Evolutionary conservation across 2,329 filamentous ascomycete species (phyloP).

Genomic region (Sphaerulina populicola): DNA sequence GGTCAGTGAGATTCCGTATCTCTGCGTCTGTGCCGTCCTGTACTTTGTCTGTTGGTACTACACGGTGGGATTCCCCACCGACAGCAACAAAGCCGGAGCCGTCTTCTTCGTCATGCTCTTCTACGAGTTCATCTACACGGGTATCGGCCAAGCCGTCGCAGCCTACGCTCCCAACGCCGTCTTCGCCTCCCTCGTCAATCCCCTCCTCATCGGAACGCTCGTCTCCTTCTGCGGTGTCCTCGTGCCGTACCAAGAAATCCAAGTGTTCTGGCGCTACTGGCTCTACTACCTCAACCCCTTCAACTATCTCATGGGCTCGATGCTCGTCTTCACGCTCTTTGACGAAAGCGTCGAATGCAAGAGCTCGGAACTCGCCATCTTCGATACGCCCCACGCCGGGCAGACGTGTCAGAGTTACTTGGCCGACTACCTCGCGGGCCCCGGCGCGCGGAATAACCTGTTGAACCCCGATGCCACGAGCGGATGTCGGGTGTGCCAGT

Average conservation of each 20-base stretch:
- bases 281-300: constrained; percentile 37
- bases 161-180: constrained; percentile 39
- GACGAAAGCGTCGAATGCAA: constrained; percentile 36
- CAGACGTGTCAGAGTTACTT: constrained; percentile 55
- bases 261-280: constrained; percentile 36
- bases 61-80: constrained; percentile 37
- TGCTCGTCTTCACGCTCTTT: constrained; percentile 37
- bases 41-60: constrained; percentile 38
- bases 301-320: constrained; percentile 37
- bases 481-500: constrained; percentile 55
- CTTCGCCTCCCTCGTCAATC: constrained; percentile 42
- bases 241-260: constrained; percentile 31
- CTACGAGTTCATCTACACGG: constrained; percentile 50
- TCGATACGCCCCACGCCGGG: constrained; percentile 42
- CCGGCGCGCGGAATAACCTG: constrained; percentile 44
- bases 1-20: constrained; percentile 61
- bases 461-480: constrained; percentile 52
- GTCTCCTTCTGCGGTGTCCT: constrained; percentile 33
- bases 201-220: constrained; percentile 29
- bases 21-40: constrained; percentile 51
- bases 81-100: constrained; percentile 43
- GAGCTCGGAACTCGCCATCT: constrained; percentile 32
- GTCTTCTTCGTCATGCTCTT: constrained; percentile 41
- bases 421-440: constrained; percentile 42
- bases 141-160: constrained; percentile 50